Conservation (phyloP, 2,329 filamentous ascomycete species). For the Septoria petroselini region DNA sequence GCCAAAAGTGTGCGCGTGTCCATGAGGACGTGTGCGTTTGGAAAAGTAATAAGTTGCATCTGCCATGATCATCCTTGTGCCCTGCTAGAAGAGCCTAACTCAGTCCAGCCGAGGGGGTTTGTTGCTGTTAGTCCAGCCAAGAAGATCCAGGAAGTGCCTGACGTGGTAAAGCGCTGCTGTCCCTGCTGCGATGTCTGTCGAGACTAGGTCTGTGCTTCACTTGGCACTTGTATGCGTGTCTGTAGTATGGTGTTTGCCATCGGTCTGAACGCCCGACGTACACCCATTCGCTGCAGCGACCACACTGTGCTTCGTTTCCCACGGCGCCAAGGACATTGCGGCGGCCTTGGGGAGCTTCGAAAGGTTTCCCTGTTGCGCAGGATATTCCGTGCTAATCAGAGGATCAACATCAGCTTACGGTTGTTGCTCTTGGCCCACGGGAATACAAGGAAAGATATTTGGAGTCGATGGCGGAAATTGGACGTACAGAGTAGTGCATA, state of each 20-base stretch:
- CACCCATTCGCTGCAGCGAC: conserved; percentile 75
- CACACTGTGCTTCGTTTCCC: conserved; percentile 76
- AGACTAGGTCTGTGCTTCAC: conserved; percentile 16
- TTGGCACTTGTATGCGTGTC: conserved; percentile 73
- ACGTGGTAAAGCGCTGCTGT: conserved; percentile 19
- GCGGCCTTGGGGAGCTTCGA: conserved; percentile 72
- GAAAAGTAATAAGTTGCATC: too few relatives aligned
- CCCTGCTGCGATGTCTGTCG: conserved; percentile 8
- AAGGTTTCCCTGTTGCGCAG: conserved; percentile 73
- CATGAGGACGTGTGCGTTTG: too few relatives aligned
- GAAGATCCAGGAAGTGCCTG: background rate
- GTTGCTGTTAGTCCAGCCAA: background rate
- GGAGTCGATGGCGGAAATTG: too few relatives aligned
- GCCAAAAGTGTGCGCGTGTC: too few relatives aligned
- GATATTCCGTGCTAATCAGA: conserved; percentile 1
- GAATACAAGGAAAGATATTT: conserved; percentile 35
- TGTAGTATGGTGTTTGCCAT: conserved; percentile 89
- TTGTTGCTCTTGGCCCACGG: conserved; percentile 49
- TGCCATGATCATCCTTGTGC: too few relatives aligned
- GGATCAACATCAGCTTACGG: conserved; percentile 53
- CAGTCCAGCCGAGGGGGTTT: background rate
- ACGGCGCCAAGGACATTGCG: conserved; percentile 77
- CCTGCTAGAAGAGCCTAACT: too few relatives aligned
- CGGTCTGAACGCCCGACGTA: conserved; percentile 81
- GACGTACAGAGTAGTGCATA: conserved; percentile 60